These are phyloP conservation scores for Gloeophyllum trabeum DNA, from an alignment of 768 basidiomycete genomes.

Conservation along the genomic window DNA sequence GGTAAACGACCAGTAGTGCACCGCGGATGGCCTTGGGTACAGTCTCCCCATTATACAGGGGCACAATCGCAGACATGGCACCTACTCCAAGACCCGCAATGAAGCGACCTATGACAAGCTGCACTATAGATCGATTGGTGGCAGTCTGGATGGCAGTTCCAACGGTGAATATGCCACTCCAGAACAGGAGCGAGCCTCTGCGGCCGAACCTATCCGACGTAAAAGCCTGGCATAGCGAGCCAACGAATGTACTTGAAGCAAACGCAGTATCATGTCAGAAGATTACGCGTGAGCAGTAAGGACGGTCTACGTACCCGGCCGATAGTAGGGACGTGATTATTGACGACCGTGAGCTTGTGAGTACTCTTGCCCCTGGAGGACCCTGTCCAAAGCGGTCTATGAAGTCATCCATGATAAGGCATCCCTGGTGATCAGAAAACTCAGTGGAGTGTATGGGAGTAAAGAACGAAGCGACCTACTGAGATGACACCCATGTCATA, in stretches of 20 bases:
- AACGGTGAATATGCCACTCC: constrained; percentile 62
- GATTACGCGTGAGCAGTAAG: neutral
- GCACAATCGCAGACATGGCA: constrained; percentile 48
- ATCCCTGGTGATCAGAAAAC: constrained; percentile 35
- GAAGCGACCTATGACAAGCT: constrained; percentile 65
- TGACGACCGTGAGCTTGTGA: constrained; percentile 56
- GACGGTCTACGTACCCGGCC: constrained; percentile 39
- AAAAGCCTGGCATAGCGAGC: constrained; percentile 60
- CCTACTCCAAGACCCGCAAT: constrained; percentile 73
- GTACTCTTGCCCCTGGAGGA: constrained; percentile 30
- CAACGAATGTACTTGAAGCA: constrained; percentile 17
- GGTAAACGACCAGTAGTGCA: constrained; percentile 61
- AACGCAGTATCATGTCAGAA: neutral
- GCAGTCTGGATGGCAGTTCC: constrained; percentile 64
- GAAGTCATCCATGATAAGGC: constrained; percentile 73
- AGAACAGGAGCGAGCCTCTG: constrained; percentile 63
- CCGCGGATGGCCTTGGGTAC: constrained; percentile 69
- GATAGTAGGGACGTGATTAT: constrained; percentile 73
- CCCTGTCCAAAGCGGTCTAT: constrained; percentile 53
- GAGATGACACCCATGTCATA: constrained; percentile 76
- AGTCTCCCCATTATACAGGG: constrained; percentile 67
- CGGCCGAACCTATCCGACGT: constrained; percentile 67
- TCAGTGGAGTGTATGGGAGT: neutral
- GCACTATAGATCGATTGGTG: constrained; percentile 44
- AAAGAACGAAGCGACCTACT: constrained; percentile 28